Evolutionary conservation across 495 filamentous ascomycete species (phyloP), one percentile per base, ranked within the genome.

Genomic region (Daldinia loculata): DNA sequence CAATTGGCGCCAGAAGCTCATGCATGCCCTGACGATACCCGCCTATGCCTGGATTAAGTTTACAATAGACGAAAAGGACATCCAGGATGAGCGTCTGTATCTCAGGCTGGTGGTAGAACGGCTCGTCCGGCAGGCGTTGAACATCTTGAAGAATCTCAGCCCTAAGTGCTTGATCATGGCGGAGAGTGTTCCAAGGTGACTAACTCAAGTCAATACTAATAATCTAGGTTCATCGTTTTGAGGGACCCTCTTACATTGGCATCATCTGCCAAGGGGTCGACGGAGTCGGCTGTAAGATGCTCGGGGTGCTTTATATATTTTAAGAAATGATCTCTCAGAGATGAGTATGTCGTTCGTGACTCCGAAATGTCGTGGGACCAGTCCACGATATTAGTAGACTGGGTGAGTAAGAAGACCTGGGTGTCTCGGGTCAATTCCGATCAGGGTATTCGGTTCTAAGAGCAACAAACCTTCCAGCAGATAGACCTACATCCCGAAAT

Each of bases 11-110:
- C 19, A 98, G 83, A 24, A 99, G 78, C 78, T 99, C 95, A 76
- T 99, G 95, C 94, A 99, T 98, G 17, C 95, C 95, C 81, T 99
- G 95, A 27, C 96, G 88, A 73, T 99, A 99, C 1, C 85, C 85
- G 17, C 94, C 91, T 48, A 95, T 83, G 71, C 91, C 90, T 12
- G 90, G 92, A 71, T 97, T 95, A 50, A 97, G 89, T 78, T 97
- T 98, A 76, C 94, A 94, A 79, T 93, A 98, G 68, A 99, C 86
- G 74, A 99, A 98, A 41, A 98, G 81, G 41, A 98, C 88, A 76
- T 98, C 93, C 22, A 93, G 84, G 64, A 99, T 89, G 77, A 92
- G 92, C 6, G 83, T 85, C 75, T 98, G 96, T 6, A 94, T 91
- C 5, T 83, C 78, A 12, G 91, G 87, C 56, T 93, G 87, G 29